phyloP scores from a whole-genome alignment of 2,329 filamentous ascomycete species.

The Beauveria bassiana region DNA sequence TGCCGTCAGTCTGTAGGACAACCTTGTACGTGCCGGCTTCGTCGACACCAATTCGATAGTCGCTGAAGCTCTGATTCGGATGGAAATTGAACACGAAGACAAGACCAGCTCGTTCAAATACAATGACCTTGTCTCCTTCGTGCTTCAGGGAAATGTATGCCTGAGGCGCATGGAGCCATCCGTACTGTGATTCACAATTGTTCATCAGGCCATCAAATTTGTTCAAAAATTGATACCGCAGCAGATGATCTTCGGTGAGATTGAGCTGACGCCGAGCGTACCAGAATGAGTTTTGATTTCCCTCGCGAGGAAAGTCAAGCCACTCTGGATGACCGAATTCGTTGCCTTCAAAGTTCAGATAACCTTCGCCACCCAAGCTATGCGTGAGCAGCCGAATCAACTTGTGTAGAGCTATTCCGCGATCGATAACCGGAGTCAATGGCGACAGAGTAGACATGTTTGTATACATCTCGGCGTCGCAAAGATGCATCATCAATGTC shows the following conservation, averaged over 20 bases:
- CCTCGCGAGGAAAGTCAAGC: constrained; percentile 94
- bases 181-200: constrained; percentile 74
- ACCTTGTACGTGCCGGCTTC: constrained; percentile 77
- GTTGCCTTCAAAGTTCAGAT: constrained; percentile 97
- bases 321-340: constrained; percentile 98
- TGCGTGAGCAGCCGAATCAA: constrained; percentile 95
- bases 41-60: constrained; percentile 89
- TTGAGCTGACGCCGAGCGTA: constrained; percentile 92
- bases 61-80: constrained; percentile 72
- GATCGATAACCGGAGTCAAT: constrained; percentile 81
- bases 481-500: constrained; percentile 94
- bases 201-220: constrained; percentile 94
- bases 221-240: constrained; percentile 88
- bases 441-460: constrained; percentile 85
- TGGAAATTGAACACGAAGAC: constrained; percentile 98
- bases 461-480: constrained; percentile 94
- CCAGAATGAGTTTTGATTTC: constrained; percentile 89
- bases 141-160: constrained; percentile 93
- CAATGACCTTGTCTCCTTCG: constrained; percentile 86
- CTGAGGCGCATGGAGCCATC: constrained; percentile 80
- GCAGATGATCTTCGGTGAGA: constrained; percentile 73
- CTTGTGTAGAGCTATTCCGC: constrained; percentile 91
- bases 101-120: constrained; percentile 85
- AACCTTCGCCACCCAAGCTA: constrained; percentile 85
- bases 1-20: constrained; percentile 73